Base-by-base conservation (phyloP, 2,329 filamentous ascomycete genomes). In the Cladophialophora yegresii region DNA sequence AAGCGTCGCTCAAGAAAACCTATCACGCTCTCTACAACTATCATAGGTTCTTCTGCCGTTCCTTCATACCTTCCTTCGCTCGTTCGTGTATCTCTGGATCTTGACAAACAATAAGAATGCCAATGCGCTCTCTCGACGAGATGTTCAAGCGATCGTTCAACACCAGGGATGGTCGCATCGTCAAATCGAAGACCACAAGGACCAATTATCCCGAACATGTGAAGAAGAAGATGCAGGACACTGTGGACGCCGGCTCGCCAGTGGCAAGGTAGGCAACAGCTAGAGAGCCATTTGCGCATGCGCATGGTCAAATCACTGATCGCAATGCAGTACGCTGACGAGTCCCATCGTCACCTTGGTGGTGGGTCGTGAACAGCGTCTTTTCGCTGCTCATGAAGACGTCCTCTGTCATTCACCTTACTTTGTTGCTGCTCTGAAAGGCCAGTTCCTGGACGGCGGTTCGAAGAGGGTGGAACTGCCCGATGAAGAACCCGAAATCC, bases 81-180 rank as follows among this genome's bases (percentile, higher is more conserved):
- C 79, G 78, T 77, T 80, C 73, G 75, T 74, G 73, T 68, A 76
- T 71, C 33, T 62, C 61, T 69, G 64, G 60, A 55, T 66, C 65
- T 73, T 65, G 68, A 67, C 61, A 71, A 73, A 64, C 68, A 66
- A 66, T 61, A 63, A 68, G 63, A 59, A 59, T 59, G 57, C 30
- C 60, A 58, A 54, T 68, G 69, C 61, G 63, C 67, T 63, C 78
- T 75, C 72, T 72, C 71, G 74, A 75, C 81, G 83, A 77, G 79
- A 96, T 96, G 91, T 96, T 96, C 84, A 96, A 92, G 82, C 91
- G 91, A 77, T 93, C 92, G 75, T 93, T 95, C 81, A 84, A 88
- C 78, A 88, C 89, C 72, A 89, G 88, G 78, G 89, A 93, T 79
- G 70, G 70, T 72, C 90, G 92, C 75, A 90, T 93, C 78, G 90